A percentile compares a stretch with the other conserved stretches of the same genome.
These are phyloP conservation scores for Monosporascus sp. DNA, from an alignment of 2,329 filamentous ascomycete genomes.

Conservation along the genomic window DNA sequence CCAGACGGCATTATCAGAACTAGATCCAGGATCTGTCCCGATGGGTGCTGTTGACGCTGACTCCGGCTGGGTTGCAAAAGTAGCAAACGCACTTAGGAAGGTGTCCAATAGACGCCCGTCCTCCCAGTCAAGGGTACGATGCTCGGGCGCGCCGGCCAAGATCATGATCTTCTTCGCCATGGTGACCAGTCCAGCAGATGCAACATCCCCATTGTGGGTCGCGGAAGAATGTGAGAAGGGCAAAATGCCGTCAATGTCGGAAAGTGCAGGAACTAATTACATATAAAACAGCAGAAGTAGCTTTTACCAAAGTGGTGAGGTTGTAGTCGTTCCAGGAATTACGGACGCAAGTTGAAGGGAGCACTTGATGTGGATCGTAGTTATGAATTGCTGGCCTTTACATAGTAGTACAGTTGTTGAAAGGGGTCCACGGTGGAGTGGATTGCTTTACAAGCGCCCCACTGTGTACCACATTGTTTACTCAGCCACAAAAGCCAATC, in stretches of 20 bases:
- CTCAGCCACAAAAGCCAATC: neutral
- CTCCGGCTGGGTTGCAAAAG: slow-evolving; percentile 10
- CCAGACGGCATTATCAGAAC: slow-evolving; percentile 39
- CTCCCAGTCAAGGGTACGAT: slow-evolving; percentile 17
- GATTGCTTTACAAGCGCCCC: too few species aligned
- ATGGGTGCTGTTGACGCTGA: slow-evolving; percentile 4
- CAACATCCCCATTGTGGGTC: slow-evolving; percentile 2
- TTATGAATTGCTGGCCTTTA: too few species aligned
- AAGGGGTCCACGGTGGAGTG: too few species aligned
- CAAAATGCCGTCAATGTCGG: too few species aligned
- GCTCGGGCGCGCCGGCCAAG: slow-evolving; percentile 21
- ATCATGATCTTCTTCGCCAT: slow-evolving; percentile 24
- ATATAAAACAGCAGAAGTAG: too few species aligned
- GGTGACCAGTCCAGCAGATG: slow-evolving; percentile 5
- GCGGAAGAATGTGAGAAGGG: neutral
- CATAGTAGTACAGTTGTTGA: too few species aligned
- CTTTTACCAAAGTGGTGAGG: neutral
- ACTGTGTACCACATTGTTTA: neutral
- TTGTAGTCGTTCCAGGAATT: neutral
- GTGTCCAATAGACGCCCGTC: slow-evolving; percentile 38
- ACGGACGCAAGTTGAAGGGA: too few species aligned
- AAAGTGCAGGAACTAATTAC: too few species aligned
- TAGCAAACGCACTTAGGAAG: slow-evolving; percentile 35
- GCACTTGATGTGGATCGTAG: too few species aligned
- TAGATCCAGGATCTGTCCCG: slow-evolving; percentile 11